Percentiles rank a stretch among this genome's conserved stretches.
phyloP scores from a whole-genome alignment of 768 basidiomycete genomes.

The Trametes cubensis region DNA sequence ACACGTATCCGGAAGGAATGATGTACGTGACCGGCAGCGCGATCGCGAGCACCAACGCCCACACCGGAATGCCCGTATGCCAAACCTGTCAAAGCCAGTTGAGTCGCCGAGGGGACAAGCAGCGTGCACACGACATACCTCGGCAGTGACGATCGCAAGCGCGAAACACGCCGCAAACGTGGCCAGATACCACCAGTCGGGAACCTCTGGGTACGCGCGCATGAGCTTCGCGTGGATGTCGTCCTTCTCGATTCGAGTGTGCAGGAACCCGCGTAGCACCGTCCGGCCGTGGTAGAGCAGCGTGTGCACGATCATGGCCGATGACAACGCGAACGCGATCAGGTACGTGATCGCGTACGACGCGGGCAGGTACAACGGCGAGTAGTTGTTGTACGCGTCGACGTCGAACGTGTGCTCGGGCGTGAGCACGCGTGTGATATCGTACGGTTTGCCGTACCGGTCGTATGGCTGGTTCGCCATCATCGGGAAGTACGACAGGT shows the following conservation, averaged over 20 bases:
- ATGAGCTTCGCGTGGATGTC: slow-evolving; percentile 97
- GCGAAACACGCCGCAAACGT: slow-evolving; percentile 70
- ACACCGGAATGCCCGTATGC: slow-evolving; percentile 87
- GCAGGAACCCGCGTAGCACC: slow-evolving; percentile 71
- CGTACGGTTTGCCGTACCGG: slow-evolving; percentile 74
- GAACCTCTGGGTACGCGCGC: slow-evolving; percentile 90
- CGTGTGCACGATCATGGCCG: slow-evolving; percentile 89
- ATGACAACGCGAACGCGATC: slow-evolving; percentile 80
- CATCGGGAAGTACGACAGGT: slow-evolving; percentile 87
- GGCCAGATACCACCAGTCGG: slow-evolving; percentile 83
- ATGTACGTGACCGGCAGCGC: slow-evolving; percentile 78
- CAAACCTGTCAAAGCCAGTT: slow-evolving; percentile 54
- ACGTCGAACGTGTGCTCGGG: slow-evolving; percentile 66
- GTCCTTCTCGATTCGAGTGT: slow-evolving; percentile 76
- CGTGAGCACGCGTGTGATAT: slow-evolving; percentile 73
- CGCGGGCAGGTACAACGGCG: slow-evolving; percentile 88
- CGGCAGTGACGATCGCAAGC: slow-evolving; percentile 71
- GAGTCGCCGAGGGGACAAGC: slow-evolving; percentile 23
- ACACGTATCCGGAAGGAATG: slow-evolving; percentile 90
- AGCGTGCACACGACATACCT: slow-evolving; percentile 43
- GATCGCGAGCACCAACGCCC: slow-evolving; percentile 74
- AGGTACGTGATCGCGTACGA: slow-evolving; percentile 90
- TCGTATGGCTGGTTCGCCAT: slow-evolving; percentile 79
- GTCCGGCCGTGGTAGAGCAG: slow-evolving; percentile 82
- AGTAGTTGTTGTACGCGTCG: slow-evolving; percentile 80